Percentiles rank a stretch among this genome's conserved stretches.
Evolutionary conservation across 768 basidiomycete genomes (phyloP).

Genomic region (Amanita pseudoporphyria): DNA sequence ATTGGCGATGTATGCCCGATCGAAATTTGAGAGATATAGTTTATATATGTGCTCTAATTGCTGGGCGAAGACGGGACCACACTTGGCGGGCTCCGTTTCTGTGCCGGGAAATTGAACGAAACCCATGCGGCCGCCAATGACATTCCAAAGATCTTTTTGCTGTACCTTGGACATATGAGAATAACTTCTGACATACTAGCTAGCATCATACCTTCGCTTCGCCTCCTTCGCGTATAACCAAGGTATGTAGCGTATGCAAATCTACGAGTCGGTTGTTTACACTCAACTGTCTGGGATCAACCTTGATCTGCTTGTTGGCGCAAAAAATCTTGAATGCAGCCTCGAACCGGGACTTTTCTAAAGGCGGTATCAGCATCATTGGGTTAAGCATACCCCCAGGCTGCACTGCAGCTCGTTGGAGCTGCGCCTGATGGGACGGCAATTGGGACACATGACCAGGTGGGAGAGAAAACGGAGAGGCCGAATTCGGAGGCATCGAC

Average conservation of each 20-base stretch:
- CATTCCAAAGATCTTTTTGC: conserved; percentile 48
- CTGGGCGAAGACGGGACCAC: conserved; percentile 51
- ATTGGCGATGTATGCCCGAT: conserved; percentile 39
- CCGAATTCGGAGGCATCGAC: not conserved
- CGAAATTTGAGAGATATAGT: conserved; percentile 46
- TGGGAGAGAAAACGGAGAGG: not conserved
- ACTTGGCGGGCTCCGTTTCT: conserved; percentile 49
- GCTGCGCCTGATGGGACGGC: conserved; percentile 7
- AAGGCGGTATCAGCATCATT: conserved; percentile 22
- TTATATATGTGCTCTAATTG: conserved; percentile 54
- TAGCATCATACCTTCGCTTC: conserved; percentile 28
- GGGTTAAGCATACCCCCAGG: not conserved
- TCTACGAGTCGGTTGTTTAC: conserved; percentile 52
- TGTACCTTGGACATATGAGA: conserved; percentile 33
- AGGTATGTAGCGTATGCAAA: conserved; percentile 44
- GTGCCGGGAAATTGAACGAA: conserved; percentile 56
- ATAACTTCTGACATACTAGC: not conserved
- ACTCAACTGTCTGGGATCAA: conserved; percentile 31
- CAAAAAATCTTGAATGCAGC: conserved; percentile 39
- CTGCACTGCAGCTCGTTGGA: not conserved
- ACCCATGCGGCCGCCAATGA: conserved; percentile 60
- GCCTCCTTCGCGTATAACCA: conserved; percentile 55
- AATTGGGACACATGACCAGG: not conserved
- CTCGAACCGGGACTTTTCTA: conserved; percentile 47
- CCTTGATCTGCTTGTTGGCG: conserved; percentile 27